Base-by-base conservation (phyloP, 495 filamentous ascomycete genomes). In the Usnea hakonensis region DNA sequence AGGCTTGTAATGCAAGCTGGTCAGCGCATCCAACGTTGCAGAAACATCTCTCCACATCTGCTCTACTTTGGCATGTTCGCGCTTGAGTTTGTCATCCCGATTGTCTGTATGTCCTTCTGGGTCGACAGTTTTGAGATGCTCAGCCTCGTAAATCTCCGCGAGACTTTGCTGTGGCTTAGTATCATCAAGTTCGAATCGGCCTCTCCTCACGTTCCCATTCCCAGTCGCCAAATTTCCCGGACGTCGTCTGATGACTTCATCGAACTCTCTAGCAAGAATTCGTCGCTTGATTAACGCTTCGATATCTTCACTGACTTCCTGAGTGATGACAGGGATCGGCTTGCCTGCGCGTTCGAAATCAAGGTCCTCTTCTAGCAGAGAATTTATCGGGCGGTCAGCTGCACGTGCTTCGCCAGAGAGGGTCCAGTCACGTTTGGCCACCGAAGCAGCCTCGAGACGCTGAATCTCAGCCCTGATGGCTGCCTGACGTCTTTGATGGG, bases 281-380 rank as follows among this genome's bases (percentile, higher is more conserved):
- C 95, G 89, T 36, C 90, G 86, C 72, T 97, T 97, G 74, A 98
- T 90, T 57, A 98, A 82, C 19, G 88, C 90, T 72, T 97, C 94
- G 59, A 98, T 95, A 59, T 87, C 87, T 72, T 96, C 93, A 48
- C 85, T 93, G 14, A 95, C 82, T 70, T 97, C 93, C n/a, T 88
- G 86, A 0, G 95, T 97, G 67, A 96, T 90, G 36, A 97, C 89
- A 5, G 93, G 90, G 1, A 96, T 87, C 0, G 94, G 94, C 72
- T 97, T 97, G 63, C 94, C 95, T n/a, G 89, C 83, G 55, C 94
- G 83, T 72, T 98, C 94, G 68, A 97, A 97, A 58, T 97, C 94
- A 17, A 98, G 81, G 64, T 97, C 91, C 74, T 97, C 87, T 71
- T 97, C 95, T 3, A 98, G 82, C 0, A 98, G 81, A 1, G 92